A percentile compares a stretch with the other conserved stretches of the same genome.
Conservation (phyloP, 2,329 filamentous ascomycete species). For the Colletotrichum simmondsii region DNA sequence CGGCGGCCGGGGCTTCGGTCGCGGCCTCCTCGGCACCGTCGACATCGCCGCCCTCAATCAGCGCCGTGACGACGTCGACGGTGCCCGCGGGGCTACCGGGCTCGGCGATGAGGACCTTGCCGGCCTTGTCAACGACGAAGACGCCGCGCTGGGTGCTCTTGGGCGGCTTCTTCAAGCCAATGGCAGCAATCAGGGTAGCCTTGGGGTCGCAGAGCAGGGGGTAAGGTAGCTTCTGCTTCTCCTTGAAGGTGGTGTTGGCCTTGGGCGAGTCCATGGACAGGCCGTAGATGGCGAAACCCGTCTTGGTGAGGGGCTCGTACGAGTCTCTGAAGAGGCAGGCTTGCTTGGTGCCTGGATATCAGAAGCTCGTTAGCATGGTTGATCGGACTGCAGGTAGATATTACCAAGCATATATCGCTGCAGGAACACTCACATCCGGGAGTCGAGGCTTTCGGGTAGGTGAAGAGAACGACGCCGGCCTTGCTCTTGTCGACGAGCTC, state of each 20-base stretch:
- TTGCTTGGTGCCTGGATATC: constrained; percentile 82
- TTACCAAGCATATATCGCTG: background rate
- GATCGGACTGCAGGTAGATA: background rate
- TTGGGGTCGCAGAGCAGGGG: constrained; percentile 85
- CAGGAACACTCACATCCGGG: constrained; percentile 80
- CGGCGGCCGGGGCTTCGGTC: constrained; percentile 38
- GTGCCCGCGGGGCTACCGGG: constrained; percentile 82
- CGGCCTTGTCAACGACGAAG: constrained; percentile 84
- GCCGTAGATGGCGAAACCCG: constrained; percentile 88
- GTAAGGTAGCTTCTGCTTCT: constrained; percentile 91
- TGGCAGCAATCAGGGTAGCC: constrained; percentile 80
- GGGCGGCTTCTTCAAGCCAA: constrained; percentile 89
- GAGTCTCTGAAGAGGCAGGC: constrained; percentile 93
- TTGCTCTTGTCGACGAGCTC: constrained; percentile 85
- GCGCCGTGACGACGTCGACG: constrained; percentile 77
- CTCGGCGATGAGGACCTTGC: constrained; percentile 81
- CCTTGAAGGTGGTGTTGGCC: constrained; percentile 92
- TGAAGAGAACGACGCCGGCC: constrained; percentile 90
- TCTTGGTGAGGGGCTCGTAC: constrained; percentile 79
- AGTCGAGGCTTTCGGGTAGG: constrained; percentile 94
- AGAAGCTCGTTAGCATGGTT: constrained; percentile 6
- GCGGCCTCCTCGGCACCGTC: constrained; percentile 55
- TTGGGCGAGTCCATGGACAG: constrained; percentile 89
- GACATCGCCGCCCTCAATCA: constrained; percentile 61
- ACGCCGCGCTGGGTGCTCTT: constrained; percentile 87